Evolutionary conservation across 352 stramenopile genomes (phyloP).

Genomic region (Phytophthora ohioensis): DNA sequence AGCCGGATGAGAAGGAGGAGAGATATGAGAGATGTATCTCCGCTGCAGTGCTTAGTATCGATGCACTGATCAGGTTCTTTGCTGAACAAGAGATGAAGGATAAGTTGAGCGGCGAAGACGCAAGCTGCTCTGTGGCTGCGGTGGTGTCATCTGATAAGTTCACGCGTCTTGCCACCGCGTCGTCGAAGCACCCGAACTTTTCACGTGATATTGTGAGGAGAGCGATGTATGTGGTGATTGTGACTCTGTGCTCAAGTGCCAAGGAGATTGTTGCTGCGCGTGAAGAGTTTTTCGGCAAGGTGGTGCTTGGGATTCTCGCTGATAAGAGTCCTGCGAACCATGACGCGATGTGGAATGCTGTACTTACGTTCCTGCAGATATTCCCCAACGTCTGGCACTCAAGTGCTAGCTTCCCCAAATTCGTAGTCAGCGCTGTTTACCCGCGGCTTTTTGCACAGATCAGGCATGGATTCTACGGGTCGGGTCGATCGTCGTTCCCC

Average conservation of each 20-base stretch:
- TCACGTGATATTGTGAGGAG: slow-evolving; percentile 72
- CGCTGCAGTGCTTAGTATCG: slow-evolving; percentile 63
- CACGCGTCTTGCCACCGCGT: slow-evolving; percentile 53
- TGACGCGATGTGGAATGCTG: slow-evolving; percentile 75
- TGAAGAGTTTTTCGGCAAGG: slow-evolving; percentile 74
- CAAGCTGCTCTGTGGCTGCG: slow-evolving; percentile 49
- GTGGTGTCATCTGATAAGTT: slow-evolving; percentile 76
- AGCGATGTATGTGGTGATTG: slow-evolving; percentile 66
- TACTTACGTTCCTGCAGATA: slow-evolving; percentile 74
- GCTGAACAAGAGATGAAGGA: slow-evolving; percentile 44
- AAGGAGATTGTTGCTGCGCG: slow-evolving; percentile 51
- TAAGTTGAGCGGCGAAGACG: slow-evolving; percentile 50
- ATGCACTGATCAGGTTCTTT: slow-evolving; percentile 67
- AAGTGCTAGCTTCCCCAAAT: slow-evolving; percentile 62
- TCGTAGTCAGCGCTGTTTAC: slow-evolving; percentile 65
- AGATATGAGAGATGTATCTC: slow-evolving; percentile 80
- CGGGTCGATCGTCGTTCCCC: slow-evolving; percentile 69
- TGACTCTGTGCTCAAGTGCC: slow-evolving; percentile 56
- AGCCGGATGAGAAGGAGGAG: slow-evolving; percentile 75
- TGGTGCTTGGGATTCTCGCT: slow-evolving; percentile 69
- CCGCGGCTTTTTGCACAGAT: slow-evolving; percentile 78
- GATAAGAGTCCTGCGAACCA: slow-evolving; percentile 80
- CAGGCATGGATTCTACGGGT: slow-evolving; percentile 82
- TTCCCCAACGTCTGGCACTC: slow-evolving; percentile 58
- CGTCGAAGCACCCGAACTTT: slow-evolving; percentile 84